Evolutionary conservation across 345 rosid species (phyloP), one percentile per base, ranked within the genome.

Genomic region (Arabidopsis arenosa): DNA sequence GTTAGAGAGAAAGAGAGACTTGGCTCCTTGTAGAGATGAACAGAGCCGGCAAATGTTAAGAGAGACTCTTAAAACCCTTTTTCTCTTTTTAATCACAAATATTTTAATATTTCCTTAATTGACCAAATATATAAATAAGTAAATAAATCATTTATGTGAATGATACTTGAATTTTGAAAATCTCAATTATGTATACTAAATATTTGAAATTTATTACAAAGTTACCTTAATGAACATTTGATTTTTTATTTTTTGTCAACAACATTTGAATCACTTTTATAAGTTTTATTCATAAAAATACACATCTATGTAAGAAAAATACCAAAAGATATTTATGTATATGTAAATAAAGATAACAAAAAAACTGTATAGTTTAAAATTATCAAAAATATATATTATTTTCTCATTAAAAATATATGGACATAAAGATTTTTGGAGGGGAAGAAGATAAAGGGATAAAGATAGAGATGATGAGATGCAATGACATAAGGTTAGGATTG

Each of bases 381-480:
- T 28, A 28, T 28, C 32, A 28, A 28, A 28, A 28, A 28, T 23
- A 28, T 28, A 28, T 3, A 28, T 23, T 23, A 1, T 1, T 23
- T 23, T 23, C 32, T 28, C 4, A 28, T 28, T 4, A 28, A 4
- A 28, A 40, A 41, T 52, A 62, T 23, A 76, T 76, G 75, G 80
- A 41, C 64, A 43, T 52, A 33, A 57, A 43, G 55, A 43, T 7
- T 7, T 41, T 39, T 62, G 55, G 13, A 5, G 48, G 54, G 41
- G 56, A 23, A 75, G 74, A 75, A 51, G 79, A 75, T 66, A 74
- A 61, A 75, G 79, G 32, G 74, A 75, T 68, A 68, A 52, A 44
- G 80, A 76, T 76, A 76, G 70, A 69, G 80, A 76, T 67, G 63
- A 51, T 62, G 70, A 69, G 65, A 62, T 23, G 32, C 74, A 68